These are phyloP conservation scores for Theileria sp. DNA, from an alignment of 169 alveolate genomes.

Conservation along the genomic window DNA sequence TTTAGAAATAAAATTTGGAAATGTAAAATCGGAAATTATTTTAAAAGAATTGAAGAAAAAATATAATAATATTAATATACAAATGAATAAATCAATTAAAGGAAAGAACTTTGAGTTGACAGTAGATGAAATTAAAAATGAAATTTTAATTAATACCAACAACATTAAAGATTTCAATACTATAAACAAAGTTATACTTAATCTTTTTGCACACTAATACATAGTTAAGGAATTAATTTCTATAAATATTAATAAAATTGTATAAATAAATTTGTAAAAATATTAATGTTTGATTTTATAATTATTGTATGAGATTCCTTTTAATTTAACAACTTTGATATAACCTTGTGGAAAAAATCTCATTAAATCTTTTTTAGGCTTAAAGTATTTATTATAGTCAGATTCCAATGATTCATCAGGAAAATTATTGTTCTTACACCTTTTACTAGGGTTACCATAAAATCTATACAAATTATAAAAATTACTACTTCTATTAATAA, in stretches of 20 bases:
- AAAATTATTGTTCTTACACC: not conserved
- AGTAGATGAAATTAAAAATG: not conserved
- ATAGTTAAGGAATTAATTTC: no score
- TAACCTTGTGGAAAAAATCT: conserved; percentile 52
- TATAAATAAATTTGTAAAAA: no score
- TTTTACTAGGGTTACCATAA: no score
- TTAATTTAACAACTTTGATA: conserved; percentile 48
- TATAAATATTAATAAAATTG: no score
- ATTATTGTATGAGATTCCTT: conserved; percentile 44
- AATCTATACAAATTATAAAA: not conserved
- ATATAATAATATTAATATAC: not conserved
- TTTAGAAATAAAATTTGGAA: not conserved
- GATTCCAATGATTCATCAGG: not conserved
- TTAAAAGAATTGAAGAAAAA: not conserved
- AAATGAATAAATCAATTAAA: not conserved
- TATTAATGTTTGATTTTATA: not conserved
- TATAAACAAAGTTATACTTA: not conserved
- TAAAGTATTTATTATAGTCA: conserved; percentile 53
- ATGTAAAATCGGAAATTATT: not conserved
- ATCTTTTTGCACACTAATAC: not conserved
- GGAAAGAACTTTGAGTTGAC: not conserved
- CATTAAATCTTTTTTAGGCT: conserved; percentile 56
- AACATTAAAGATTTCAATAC: not conserved
- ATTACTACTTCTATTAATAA: not conserved
- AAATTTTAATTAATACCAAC: not conserved